phyloP scores from a whole-genome alignment of 2,329 filamentous ascomycete genomes.

The Exophiala xenobiotica region DNA sequence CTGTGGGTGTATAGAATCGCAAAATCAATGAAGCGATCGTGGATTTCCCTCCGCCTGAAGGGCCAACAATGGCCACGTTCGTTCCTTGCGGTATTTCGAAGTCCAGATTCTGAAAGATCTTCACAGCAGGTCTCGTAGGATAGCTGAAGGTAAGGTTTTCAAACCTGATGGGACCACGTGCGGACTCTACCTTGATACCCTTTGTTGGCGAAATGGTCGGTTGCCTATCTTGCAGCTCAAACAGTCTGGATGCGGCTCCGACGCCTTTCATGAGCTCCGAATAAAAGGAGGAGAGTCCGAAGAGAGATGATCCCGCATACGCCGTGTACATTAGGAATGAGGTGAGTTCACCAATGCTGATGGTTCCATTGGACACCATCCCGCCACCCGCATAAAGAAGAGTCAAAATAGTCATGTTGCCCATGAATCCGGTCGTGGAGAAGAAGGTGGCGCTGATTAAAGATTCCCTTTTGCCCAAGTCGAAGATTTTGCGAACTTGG shows the following conservation, averaged over 20 bases:
- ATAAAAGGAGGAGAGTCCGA: constrained; percentile 93
- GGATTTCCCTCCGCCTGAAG: constrained; percentile 92
- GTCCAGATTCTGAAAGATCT: constrained; percentile 82
- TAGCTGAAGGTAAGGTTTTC: constrained; percentile 85
- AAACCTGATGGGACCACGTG: constrained; percentile 86
- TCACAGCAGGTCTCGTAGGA: constrained; percentile 86
- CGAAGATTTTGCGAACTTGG: constrained; percentile 89
- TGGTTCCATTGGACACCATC: constrained; percentile 81
- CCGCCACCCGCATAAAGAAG: constrained; percentile 87
- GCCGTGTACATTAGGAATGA: constrained; percentile 99
- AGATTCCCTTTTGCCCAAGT: constrained; percentile 81
- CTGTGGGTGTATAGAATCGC: constrained; percentile 82
- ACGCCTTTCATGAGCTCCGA: constrained; percentile 99
- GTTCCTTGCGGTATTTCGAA: constrained; percentile 91
- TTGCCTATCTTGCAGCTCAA: constrained; percentile 89
- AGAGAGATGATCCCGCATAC: constrained; percentile 80
- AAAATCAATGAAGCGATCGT: constrained; percentile 90
- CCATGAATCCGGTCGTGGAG: constrained; percentile 78
- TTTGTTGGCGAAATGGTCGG: constrained; percentile 85
- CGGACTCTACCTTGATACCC: constrained; percentile 74
- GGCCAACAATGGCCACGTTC: constrained; percentile 94
- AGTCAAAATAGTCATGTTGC: constrained; percentile 92
- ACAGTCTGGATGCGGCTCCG: constrained; percentile 90
- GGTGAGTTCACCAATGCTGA: constrained; percentile 87
- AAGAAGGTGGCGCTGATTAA: constrained; percentile 91